Conservation (phyloP, 441 rosid genomes). For the Euphorbia corollata region DNA sequence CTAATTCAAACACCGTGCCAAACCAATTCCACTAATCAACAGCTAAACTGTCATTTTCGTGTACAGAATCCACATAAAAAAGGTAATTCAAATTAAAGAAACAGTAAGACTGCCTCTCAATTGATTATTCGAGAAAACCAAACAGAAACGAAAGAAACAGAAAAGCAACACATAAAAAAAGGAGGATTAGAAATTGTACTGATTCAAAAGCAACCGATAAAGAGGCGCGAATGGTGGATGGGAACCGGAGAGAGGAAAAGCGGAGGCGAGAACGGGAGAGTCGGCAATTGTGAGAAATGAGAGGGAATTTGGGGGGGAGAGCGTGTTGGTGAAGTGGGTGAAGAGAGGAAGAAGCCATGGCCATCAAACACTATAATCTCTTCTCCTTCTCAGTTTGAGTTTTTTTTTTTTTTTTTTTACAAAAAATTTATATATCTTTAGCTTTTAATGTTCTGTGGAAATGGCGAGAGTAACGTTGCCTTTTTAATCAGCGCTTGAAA, state of each 20-base stretch:
- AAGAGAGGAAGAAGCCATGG: conserved; percentile 34
- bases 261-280: conserved; percentile 30
- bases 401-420: too few relatives aligned
- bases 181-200: conserved; percentile 18
- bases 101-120: neutral
- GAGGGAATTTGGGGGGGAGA: conserved; percentile 30
- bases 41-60: neutral
- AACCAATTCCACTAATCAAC: neutral
- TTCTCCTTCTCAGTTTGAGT: too few relatives aligned
- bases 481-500: too few relatives aligned
- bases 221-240: conserved; percentile 29
- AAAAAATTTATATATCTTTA: too few relatives aligned
- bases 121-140: too few relatives aligned
- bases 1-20: neutral
- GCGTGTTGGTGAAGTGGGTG: conserved; percentile 32
- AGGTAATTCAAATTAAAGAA: neutral
- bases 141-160: neutral
- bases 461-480: too few relatives aligned
- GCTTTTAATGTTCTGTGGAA: too few relatives aligned
- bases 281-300: conserved; percentile 26
- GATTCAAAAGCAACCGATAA: conserved; percentile 35
- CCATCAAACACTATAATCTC: conserved; percentile 22
- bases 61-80: neutral
- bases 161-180: neutral
- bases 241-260: conserved; percentile 30